Percentiles rank a stretch among this genome's conserved stretches.
Evolutionary conservation across 805 yeast species (phyloP).

Genomic region (Kodamaea sagamina): DNA sequence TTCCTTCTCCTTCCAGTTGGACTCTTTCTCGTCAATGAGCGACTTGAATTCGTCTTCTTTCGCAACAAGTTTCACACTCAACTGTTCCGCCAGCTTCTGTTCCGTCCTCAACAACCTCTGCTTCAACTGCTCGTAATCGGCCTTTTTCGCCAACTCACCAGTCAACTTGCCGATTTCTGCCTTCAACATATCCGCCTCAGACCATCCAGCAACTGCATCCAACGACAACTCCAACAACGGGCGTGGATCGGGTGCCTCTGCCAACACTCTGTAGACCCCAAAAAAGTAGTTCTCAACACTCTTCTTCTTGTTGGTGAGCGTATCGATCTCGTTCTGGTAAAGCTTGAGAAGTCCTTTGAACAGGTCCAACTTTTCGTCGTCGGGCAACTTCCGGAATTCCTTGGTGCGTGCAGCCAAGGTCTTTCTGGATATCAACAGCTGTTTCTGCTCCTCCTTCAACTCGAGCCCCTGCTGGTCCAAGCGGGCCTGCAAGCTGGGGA

Average conservation of each 20-base stretch:
- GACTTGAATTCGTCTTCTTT: slow-evolving; percentile 75
- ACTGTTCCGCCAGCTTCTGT: slow-evolving; percentile 56
- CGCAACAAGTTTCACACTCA: slow-evolving; percentile 57
- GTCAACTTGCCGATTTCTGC: slow-evolving; percentile 52
- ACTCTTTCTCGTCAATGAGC: slow-evolving; percentile 68
- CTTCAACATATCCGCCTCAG: slow-evolving; percentile 53
- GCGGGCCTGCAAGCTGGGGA: slow-evolving; percentile 67
- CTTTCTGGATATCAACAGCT: slow-evolving; percentile 70
- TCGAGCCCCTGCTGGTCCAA: slow-evolving; percentile 75
- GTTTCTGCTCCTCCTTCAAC: slow-evolving; percentile 68
- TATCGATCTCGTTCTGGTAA: slow-evolving; percentile 88
- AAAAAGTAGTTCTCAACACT: slow-evolving; percentile 71
- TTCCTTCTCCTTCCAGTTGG: slow-evolving; percentile 66
- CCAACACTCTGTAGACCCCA: slow-evolving; percentile 69
- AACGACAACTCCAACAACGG: slow-evolving; percentile 73
- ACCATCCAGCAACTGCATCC: slow-evolving; percentile 57
- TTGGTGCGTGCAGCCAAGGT: slow-evolving; percentile 83
- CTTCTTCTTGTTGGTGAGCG: slow-evolving; percentile 75
- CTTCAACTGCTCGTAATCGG: slow-evolving; percentile 80
- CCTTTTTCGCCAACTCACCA: slow-evolving; percentile 60
- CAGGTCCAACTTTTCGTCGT: slow-evolving; percentile 64
- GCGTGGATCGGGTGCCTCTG: slow-evolving; percentile 92
- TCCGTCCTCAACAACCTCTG: slow-evolving; percentile 61
- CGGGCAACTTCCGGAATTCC: slow-evolving; percentile 70
- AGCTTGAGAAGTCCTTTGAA: slow-evolving; percentile 67